Evolutionary conservation across 1,284 basidiomycete genomes (phyloP).

Genomic region (Thelephora terrestris): DNA sequence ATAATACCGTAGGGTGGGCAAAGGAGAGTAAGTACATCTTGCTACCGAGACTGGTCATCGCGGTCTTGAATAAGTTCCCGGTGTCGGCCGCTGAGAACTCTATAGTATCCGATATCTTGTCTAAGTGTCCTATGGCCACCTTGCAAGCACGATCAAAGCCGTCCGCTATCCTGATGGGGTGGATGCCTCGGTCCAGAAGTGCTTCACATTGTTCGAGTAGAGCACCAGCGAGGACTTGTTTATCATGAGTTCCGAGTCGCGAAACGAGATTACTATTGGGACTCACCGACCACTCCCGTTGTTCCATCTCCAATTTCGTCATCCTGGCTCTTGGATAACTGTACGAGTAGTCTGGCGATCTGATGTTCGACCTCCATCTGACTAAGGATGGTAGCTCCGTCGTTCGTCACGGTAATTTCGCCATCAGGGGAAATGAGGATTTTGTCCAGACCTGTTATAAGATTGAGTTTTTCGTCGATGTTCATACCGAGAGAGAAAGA

Average conservation of each 20-base stretch:
- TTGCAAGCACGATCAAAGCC: conserved; percentile 93
- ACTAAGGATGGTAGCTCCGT: conserved; percentile 91
- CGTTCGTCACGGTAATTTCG: conserved; percentile 98
- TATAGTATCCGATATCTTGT: conserved; percentile 87
- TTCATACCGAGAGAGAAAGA: conserved; percentile 18
- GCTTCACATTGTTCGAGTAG: conserved; percentile 85
- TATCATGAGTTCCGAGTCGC: conserved; percentile 5
- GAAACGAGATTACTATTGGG: conserved; percentile 2
- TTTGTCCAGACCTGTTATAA: conserved; percentile 81
- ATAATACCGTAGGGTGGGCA: conserved; percentile 4
- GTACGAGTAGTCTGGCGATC: conserved; percentile 95
- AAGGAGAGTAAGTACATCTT: conserved; percentile 70
- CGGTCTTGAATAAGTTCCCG: conserved; percentile 84
- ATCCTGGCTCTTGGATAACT: conserved; percentile 95
- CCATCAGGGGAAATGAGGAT: conserved; percentile 98
- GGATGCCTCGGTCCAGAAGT: conserved; percentile 93
- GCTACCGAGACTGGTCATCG: conserved; percentile 92
- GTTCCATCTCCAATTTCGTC: conserved; percentile 99
- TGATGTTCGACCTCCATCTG: conserved; percentile 99
- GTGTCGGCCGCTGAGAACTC: conserved; percentile 79
- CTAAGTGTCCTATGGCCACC: conserved; percentile 84
- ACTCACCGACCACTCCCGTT: conserved; percentile 94
- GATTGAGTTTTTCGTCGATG: background rate
- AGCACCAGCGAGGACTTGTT: conserved; percentile 89
- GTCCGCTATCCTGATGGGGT: conserved; percentile 97